Percentiles rank a stretch among this genome's conserved stretches.
Conservation (phyloP, 176 grass and related monocot species). For the Paspalum vaginatum region DNA sequence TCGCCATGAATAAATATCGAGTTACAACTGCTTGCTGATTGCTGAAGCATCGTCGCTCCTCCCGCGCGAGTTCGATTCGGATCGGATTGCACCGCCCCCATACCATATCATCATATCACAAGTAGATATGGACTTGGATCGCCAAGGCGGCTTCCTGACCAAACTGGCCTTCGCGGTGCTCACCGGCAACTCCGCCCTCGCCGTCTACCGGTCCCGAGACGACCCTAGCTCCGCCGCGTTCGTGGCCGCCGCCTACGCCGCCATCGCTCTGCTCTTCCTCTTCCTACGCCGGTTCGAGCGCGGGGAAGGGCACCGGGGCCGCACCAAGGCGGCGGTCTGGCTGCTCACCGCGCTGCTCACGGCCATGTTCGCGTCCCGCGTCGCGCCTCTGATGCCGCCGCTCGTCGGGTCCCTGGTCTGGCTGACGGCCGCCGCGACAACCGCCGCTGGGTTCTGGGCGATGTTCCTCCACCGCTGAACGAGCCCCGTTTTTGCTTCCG, state of each 20-base stretch:
- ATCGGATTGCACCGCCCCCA: too few relatives aligned
- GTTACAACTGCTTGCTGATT: too few relatives aligned
- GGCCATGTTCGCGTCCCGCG: constrained; percentile 16
- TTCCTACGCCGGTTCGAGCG: constrained; percentile 20
- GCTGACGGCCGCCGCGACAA: background rate
- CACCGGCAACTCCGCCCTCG: constrained; percentile 23
- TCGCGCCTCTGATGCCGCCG: constrained; percentile 35
- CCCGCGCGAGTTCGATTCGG: too few relatives aligned
- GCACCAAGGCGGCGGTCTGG: constrained; percentile 11
- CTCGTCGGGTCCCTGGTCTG: background rate
- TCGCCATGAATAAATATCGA: too few relatives aligned
- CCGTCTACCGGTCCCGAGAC: background rate
- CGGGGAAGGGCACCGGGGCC: background rate
- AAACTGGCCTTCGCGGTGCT: background rate
- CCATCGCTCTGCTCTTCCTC: constrained; percentile 27
- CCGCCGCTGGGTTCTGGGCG: background rate
- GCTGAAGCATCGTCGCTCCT: too few relatives aligned
- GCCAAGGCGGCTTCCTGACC: background rate
- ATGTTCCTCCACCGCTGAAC: constrained; percentile 13
- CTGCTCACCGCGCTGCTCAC: constrained; percentile 16
- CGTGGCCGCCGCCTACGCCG: background rate
- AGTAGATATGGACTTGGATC: background rate
- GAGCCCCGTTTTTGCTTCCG: too few relatives aligned
- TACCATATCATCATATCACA: too few relatives aligned
- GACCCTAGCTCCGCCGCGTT: background rate